Base-by-base conservation (phyloP, 2,329 filamentous ascomycete genomes). In the Botrytis fragariae region DNA sequence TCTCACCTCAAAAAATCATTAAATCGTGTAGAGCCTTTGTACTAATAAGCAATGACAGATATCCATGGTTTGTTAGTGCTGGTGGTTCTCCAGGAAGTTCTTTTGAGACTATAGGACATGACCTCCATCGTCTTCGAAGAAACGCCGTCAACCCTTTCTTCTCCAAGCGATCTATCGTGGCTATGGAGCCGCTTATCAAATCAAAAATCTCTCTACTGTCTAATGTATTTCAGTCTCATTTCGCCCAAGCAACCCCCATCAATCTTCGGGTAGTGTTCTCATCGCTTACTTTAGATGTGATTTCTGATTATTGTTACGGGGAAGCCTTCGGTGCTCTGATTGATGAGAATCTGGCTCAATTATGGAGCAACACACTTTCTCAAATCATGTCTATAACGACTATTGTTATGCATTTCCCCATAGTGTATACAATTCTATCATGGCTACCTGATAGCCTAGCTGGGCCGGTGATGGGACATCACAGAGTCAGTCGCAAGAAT, bases 241-340 rank as follows among this genome's bases (percentile, higher is more conserved):
- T 63, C n/a, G 32, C 65, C 7, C 54, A 62, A 67, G 71, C 20
- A 51, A 57, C 72, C 32, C 61, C 71, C 1, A 39, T 75, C 18
- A 42, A 69, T 16, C n/a, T 72, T 7, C 54, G 64, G 7, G 65
- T 72, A 39, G 59, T 54, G 10, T 72, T 61, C 69, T 73, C 59
- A n/a, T 74, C 74, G 10, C 73, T 75, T 35, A 68, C 74, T 51
- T 9, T 69, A 68, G 79, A 81, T 72, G 72, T 77, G 5, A 76
- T 79, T 39, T 78, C 76, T 22, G 73, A 78, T 60, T 81, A 81
- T 72, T 77, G 71, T 45, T 81, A 79, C 67, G 79, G 73, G 44
- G 60, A 74, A 48, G 68, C 69, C 29, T 74, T 77, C 29, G 65
- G 76, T 25, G 74, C 74, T 12, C 57, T 79, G 37, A 74, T 69